A percentile compares a stretch with the other conserved stretches of the same genome.
These are phyloP conservation scores for Apiospora pterosperma DNA, from an alignment of 2,329 filamentous ascomycete species.

Conservation along the genomic window DNA sequence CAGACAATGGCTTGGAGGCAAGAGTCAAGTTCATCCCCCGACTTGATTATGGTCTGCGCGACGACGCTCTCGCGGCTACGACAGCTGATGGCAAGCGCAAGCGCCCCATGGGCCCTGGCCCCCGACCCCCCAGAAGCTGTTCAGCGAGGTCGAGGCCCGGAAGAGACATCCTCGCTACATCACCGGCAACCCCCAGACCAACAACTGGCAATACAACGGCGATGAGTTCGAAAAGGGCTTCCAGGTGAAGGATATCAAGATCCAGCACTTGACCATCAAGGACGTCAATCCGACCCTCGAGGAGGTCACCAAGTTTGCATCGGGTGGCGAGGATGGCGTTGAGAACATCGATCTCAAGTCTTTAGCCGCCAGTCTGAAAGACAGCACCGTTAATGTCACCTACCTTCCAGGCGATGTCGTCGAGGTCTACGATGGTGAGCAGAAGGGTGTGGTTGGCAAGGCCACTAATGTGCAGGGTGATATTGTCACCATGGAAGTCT, in stretches of 20 bases:
- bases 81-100: constrained; percentile 73
- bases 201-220: constrained; percentile 79
- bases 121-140: constrained; percentile 84
- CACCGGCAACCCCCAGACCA: constrained; percentile 69
- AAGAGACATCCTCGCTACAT: constrained; percentile 72
- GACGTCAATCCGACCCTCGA: constrained; percentile 92
- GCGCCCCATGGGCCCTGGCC: constrained; percentile 55
- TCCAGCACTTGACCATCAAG: constrained; percentile 79
- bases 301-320: constrained; percentile 92
- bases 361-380: constrained; percentile 84
- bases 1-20: constrained; percentile 87
- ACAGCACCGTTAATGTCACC: constrained; percentile 73
- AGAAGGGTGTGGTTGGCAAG: constrained; percentile 84
- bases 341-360: constrained; percentile 92
- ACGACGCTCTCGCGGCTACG: constrained; percentile 56
- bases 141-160: constrained; percentile 88
- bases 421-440: constrained; percentile 93
- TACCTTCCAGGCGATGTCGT: constrained; percentile 95
- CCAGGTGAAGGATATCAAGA: constrained; percentile 88
- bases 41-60: constrained; percentile 85
- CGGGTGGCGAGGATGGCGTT: constrained; percentile 84
- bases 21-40: constrained; percentile 85
- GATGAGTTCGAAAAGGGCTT: constrained; percentile 94
- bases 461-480: constrained; percentile 84
- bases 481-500: constrained; percentile 85